Conservation (phyloP, 1,284 basidiomycete genomes). For the Mixia osmundae region DNA sequence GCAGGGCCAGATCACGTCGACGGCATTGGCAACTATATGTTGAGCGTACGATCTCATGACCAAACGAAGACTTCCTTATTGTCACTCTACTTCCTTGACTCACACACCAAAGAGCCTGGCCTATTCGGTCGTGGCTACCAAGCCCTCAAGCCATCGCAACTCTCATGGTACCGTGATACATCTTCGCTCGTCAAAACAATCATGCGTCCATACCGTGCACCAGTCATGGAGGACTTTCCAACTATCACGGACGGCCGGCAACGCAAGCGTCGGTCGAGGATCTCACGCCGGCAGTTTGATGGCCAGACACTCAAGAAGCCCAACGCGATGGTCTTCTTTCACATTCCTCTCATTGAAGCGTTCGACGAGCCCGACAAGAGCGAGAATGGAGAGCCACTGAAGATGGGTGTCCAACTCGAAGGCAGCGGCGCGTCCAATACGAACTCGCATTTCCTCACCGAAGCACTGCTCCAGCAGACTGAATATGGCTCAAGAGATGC, state of each 20-base stretch:
- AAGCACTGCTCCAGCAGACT: conserved; percentile 42
- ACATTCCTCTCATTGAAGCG: conserved; percentile 58
- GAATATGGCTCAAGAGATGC: conserved; percentile 15
- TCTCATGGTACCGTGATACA: conserved; percentile 38
- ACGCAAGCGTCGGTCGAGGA: not conserved
- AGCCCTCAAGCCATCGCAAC: conserved; percentile 29
- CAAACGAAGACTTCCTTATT: conserved; percentile 51
- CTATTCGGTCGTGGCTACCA: conserved; percentile 4
- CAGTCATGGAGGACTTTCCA: not conserved
- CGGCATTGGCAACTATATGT: conserved; percentile 54
- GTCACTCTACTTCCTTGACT: conserved; percentile 82
- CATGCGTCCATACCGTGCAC: conserved; percentile 6
- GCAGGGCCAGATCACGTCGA: conserved; percentile 56
- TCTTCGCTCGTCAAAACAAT: conserved; percentile 4
- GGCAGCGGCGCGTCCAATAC: conserved; percentile 38
- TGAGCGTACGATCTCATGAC: conserved; percentile 11
- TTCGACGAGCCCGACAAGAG: conserved; percentile 14
- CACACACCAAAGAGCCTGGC: conserved; percentile 29
- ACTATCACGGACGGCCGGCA: not conserved
- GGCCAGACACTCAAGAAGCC: conserved; percentile 7
- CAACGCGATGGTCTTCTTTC: conserved; percentile 50
- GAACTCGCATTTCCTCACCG: conserved; percentile 55
- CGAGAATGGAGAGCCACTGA: conserved; percentile 33
- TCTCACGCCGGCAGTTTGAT: not conserved
- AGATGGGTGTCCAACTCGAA: conserved; percentile 44